Conservation (phyloP, 768 basidiomycete species). For the Lentinula edodes region DNA sequence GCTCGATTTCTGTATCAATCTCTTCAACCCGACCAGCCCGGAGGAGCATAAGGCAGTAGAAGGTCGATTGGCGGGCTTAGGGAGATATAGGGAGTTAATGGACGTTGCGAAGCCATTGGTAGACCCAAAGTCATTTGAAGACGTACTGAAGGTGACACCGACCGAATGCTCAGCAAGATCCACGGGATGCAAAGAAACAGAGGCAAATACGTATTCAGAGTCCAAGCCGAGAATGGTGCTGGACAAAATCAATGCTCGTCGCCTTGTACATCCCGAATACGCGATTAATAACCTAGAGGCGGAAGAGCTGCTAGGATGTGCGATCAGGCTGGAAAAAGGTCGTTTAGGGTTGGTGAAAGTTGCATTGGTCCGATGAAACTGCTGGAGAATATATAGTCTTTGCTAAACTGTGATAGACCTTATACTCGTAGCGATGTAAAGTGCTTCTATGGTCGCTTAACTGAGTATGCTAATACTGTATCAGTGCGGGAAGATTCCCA, state of each 20-base stretch:
- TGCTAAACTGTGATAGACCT: background rate
- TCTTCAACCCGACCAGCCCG: conserved; percentile 65
- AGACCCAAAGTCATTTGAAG: conserved; percentile 36
- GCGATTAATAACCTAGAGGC: conserved; percentile 62
- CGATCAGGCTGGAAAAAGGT: conserved; percentile 50
- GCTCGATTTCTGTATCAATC: conserved; percentile 70
- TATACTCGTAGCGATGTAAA: background rate
- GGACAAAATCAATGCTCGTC: conserved; percentile 65
- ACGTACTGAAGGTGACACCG: conserved; percentile 22
- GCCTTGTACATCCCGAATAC: conserved; percentile 66
- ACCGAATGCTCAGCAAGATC: background rate
- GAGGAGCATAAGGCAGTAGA: conserved; percentile 47
- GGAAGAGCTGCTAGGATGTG: conserved; percentile 56
- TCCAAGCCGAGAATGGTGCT: conserved; percentile 42
- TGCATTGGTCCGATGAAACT: background rate
- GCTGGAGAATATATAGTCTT: background rate
- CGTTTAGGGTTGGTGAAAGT: conserved; percentile 43
- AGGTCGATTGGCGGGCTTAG: conserved; percentile 6
- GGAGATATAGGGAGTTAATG: conserved; percentile 33
- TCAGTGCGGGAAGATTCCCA: too few species aligned
- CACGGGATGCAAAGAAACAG: conserved; percentile 8
- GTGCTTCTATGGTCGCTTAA: background rate
- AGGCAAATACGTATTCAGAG: conserved; percentile 13
- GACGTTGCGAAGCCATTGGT: conserved; percentile 48
- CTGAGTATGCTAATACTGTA: too few species aligned